phyloP scores from a whole-genome alignment of 2,329 filamentous ascomycete species.

The Dothidotthia symphoricarpi region DNA sequence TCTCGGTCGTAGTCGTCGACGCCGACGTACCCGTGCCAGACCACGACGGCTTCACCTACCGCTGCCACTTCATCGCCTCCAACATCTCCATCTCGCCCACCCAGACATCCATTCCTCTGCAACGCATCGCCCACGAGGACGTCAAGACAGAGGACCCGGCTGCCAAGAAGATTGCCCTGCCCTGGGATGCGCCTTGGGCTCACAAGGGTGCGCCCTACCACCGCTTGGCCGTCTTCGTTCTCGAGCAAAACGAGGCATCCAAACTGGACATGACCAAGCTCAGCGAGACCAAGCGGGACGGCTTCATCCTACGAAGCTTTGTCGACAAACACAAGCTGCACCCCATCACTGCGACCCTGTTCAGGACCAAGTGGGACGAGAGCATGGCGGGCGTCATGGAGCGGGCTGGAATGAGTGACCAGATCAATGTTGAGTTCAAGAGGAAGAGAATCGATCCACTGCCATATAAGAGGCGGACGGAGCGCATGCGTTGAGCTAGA shows the following conservation, averaged over 20 bases:
- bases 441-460: constrained; percentile 70
- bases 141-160: constrained; percentile 49
- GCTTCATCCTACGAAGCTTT: constrained; percentile 74
- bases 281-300: constrained; percentile 69
- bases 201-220: constrained; percentile 93
- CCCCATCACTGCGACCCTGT: constrained; percentile 80
- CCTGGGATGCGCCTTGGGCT: constrained; percentile 82
- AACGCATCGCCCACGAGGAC: constrained; percentile 32
- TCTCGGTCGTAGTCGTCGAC: constrained; percentile 84
- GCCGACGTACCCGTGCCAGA: constrained; percentile 82
- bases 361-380: constrained; percentile 88
- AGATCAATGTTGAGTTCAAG: constrained; percentile 78
- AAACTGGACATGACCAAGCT: constrained; percentile 55
- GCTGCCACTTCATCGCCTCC: constrained; percentile 83
- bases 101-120: constrained; percentile 34
- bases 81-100: constrained; percentile 66
- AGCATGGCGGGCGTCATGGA: constrained; percentile 84
- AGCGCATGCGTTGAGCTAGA: constrained; percentile 48
- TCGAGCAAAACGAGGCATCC: constrained; percentile 69
- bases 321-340: constrained; percentile 66
- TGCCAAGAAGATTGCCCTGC: constrained; percentile 62
- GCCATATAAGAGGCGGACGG: constrained; percentile 61
- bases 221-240: constrained; percentile 76
- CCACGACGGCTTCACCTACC: constrained; percentile 71
- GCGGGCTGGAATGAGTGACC: constrained; percentile 67